A percentile compares a stretch with the other conserved stretches of the same genome.
phyloP scores from a whole-genome alignment of 164 flowering plant species.

The Vitis labrusca region DNA sequence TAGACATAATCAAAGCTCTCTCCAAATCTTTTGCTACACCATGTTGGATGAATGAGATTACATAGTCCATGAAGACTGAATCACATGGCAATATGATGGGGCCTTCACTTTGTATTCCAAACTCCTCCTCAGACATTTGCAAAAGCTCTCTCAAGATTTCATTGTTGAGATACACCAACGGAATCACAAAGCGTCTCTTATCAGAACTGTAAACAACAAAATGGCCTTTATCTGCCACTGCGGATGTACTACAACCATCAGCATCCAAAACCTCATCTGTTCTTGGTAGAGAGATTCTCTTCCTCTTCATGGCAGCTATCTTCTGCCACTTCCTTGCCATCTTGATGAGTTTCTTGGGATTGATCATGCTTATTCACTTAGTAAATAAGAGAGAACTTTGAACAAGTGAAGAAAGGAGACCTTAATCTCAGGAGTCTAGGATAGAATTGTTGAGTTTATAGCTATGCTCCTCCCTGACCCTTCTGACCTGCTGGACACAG shows the following conservation, averaged over 20 bases:
- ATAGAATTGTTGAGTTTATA: not conserved
- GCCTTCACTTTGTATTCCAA: slow-evolving; percentile 17
- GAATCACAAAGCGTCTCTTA: slow-evolving; percentile 13
- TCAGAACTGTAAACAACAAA: slow-evolving; percentile 23
- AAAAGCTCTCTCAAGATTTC: slow-evolving; percentile 11
- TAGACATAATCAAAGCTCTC: slow-evolving; percentile 11
- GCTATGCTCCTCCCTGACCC: too few species aligned
- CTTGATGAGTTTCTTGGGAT: slow-evolving; percentile 19
- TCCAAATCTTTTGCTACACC: not conserved
- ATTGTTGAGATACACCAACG: slow-evolving; percentile 10
- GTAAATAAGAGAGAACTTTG: not conserved
- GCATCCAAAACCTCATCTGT: not conserved
- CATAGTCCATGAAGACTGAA: slow-evolving; percentile 9
- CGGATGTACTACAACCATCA: not conserved
- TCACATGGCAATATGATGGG: slow-evolving; percentile 25
- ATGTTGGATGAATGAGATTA: slow-evolving; percentile 3
- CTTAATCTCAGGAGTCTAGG: not conserved
- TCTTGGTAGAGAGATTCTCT: slow-evolving; percentile 18
- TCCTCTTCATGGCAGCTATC: slow-evolving; percentile 13
- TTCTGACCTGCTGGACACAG: too few species aligned
- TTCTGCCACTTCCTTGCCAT: slow-evolving; percentile 34
- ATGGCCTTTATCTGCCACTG: slow-evolving; percentile 9
- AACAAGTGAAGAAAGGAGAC: not conserved
- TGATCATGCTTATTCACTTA: slow-evolving; percentile 10
- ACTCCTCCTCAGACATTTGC: slow-evolving; percentile 17